These are phyloP conservation scores for Cardiospermum halicacabum DNA, from an alignment of 345 rosid genomes.

Conservation along the genomic window DNA sequence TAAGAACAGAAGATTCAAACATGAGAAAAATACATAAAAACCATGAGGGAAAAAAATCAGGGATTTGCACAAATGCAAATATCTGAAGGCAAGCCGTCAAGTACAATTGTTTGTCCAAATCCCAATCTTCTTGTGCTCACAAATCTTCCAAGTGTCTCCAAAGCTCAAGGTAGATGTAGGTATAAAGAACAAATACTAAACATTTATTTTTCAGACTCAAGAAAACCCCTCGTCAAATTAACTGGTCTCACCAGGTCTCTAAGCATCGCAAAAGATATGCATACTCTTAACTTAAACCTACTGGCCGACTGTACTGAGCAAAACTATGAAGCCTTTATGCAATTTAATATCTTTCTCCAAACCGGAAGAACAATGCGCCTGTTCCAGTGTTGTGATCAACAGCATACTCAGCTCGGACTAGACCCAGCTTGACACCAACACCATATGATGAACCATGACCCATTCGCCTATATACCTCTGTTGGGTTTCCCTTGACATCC, in stretches of 20 bases:
- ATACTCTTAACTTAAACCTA: slow-evolving; percentile 10
- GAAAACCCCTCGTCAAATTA: slow-evolving; percentile 12
- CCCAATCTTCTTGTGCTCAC: too few relatives aligned
- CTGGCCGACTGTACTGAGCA: slow-evolving; percentile 12
- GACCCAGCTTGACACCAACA: slow-evolving; percentile 77
- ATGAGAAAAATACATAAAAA: background rate
- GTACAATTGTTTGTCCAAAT: too few relatives aligned
- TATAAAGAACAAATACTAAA: background rate
- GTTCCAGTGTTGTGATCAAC: slow-evolving; percentile 90
- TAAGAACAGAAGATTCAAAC: background rate
- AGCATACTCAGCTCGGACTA: slow-evolving; percentile 91
- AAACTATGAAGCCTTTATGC: slow-evolving; percentile 3
- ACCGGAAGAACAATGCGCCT: slow-evolving; percentile 86
- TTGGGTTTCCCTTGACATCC: slow-evolving; percentile 97
- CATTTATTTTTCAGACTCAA: slow-evolving; percentile 1
- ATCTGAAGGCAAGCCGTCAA: background rate
- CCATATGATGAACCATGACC: slow-evolving; percentile 95
- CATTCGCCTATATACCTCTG: slow-evolving; percentile 86
- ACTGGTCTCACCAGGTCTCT: slow-evolving; percentile 15
- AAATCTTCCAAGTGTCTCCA: slow-evolving; percentile 2
- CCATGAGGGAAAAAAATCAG: background rate
- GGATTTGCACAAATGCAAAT: background rate
- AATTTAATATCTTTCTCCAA: slow-evolving; percentile 84
- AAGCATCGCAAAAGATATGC: slow-evolving; percentile 8
- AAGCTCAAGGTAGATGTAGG: background rate